Evolutionary conservation across 1,284 basidiomycete genomes (phyloP), one percentile per base, ranked within the genome.

Genomic region (Leccinum subspadiceum): DNA sequence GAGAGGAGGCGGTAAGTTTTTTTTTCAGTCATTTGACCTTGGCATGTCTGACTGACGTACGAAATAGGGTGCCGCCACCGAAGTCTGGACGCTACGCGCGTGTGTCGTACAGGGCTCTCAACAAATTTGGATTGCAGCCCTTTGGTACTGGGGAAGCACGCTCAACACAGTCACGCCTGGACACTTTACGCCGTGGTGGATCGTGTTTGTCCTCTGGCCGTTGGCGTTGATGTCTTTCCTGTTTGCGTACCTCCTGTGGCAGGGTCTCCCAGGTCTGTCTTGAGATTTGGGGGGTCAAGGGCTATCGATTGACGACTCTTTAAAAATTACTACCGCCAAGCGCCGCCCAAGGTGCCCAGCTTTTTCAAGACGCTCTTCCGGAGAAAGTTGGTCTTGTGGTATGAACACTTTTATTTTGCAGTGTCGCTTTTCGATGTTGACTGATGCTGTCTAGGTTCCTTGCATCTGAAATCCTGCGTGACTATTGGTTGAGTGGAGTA

Each of bases 141-240:
- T 96, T 41, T 96, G 94, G 94, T 96, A 93, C 72, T 96, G 94
- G 94, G 94, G 94, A 66, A 86, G 89, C 74, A 83, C 85, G 54
- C 79, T 96, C 62, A 89, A 89, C 68, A 78, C 79, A n/a, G 78
- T 78, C 12, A 60, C 75, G 46, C 76, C 81, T 48, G 77, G 76
- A 57, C 79, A 79, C 64, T 70, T 79, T 48, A 76, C 88, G 12
- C 90, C 92, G 0, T 93, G 91, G 90, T 93, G 87, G 86, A 90
- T 95, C 66, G 85, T 89, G 53, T 77, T 88, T 64, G 81, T 94
- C 61, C 82, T 94, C 26, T 95, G 93, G 92, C 93, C 94, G 1
- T 73, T 96, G 48, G 78, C 91, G 2, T 78, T 85, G 54, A 80
- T 93, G 71, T 87, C 85, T 65, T 83, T 93, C 68, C 57, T 83